phyloP scores from a whole-genome alignment of 2,329 filamentous ascomycete genomes.

The Xylariales sp. region DNA sequence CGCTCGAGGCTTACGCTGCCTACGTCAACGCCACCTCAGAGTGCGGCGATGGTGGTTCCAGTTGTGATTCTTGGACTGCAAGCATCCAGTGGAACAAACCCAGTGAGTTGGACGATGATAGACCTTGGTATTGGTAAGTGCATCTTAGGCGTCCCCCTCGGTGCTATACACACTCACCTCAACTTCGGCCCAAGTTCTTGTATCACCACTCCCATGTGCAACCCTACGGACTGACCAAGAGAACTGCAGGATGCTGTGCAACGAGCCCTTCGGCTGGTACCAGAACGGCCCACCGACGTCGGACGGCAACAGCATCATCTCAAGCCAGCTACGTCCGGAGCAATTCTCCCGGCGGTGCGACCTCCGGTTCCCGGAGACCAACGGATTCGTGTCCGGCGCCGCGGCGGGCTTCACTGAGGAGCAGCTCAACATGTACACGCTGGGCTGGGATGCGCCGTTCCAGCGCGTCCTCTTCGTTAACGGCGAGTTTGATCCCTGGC shows the following conservation, averaged over 20 bases:
- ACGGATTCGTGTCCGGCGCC: constrained; percentile 12
- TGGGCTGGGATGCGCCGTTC: constrained; percentile 22
- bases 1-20: constrained; percentile 35
- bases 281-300: constrained; percentile 29
- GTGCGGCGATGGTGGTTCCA: constrained; percentile 30
- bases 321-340: constrained; percentile 12
- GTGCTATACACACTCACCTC: no score
- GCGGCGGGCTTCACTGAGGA: constrained; percentile 11
- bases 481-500: constrained; percentile 25
- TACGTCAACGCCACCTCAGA: constrained; percentile 29
- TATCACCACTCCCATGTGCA: no score
- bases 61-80: constrained; percentile 34
- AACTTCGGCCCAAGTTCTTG: no score
- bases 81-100: constrained; percentile 30
- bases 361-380: constrained; percentile 33
- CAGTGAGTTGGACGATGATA: constrained; percentile 28
- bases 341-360: constrained; percentile 31
- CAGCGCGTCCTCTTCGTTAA: constrained; percentile 22
- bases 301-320: constrained; percentile 13
- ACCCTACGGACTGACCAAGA: no score
- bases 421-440: constrained; percentile 15
- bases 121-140: constrained; percentile 36
- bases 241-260: constrained; percentile 35
- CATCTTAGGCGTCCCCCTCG: no score
- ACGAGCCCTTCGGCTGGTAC: constrained; percentile 31